phyloP scores from a whole-genome alignment of 371 early-diverging fungal genomes.

The Phascolomyces articulosus region DNA sequence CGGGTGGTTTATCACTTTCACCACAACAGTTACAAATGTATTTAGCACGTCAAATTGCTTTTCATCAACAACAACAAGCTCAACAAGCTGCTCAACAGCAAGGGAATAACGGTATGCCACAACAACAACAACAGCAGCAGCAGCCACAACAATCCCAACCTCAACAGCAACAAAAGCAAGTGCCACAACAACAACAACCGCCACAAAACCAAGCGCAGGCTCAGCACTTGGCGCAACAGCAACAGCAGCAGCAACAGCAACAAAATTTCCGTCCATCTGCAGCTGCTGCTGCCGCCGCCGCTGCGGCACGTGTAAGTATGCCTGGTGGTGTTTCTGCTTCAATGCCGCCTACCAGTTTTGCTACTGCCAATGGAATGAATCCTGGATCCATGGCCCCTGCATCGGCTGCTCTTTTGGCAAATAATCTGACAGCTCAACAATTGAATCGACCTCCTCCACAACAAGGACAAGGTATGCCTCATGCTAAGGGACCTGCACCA shows the following conservation, averaged over 20 bases:
- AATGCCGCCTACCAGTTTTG: conserved; percentile 13
- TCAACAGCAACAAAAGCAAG: conserved; percentile 9
- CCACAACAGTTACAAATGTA: conserved; percentile 40
- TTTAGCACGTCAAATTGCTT: conserved; percentile 30
- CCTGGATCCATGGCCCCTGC: conserved; percentile 14
- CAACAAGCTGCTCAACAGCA: conserved; percentile 18
- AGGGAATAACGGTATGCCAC: conserved; percentile 18
- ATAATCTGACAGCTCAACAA: conserved; percentile 20
- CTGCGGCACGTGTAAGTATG: conserved; percentile 10
- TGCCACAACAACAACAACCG: conserved; percentile 16
- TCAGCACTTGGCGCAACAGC: conserved; percentile 4
- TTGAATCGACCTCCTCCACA: conserved; percentile 15
- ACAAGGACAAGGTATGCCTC: conserved; percentile 10
- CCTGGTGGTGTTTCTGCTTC: conserved; percentile 15
- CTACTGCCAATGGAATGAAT: conserved; percentile 4
- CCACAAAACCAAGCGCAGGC: conserved; percentile 21
- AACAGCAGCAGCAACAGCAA: conserved; percentile 15
- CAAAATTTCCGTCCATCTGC: conserved; percentile 4
- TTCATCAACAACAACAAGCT: conserved; percentile 30
- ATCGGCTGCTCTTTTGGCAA: conserved; percentile 19
- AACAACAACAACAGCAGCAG: conserved; percentile 22
- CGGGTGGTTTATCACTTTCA: conserved; percentile 23
- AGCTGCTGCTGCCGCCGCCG: too few relatives aligned
- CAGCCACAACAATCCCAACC: conserved; percentile 27
- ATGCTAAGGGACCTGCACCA: background rate